Conservation (phyloP, 2,329 filamentous ascomycete species). For the Rachicladosporium sp. region DNA sequence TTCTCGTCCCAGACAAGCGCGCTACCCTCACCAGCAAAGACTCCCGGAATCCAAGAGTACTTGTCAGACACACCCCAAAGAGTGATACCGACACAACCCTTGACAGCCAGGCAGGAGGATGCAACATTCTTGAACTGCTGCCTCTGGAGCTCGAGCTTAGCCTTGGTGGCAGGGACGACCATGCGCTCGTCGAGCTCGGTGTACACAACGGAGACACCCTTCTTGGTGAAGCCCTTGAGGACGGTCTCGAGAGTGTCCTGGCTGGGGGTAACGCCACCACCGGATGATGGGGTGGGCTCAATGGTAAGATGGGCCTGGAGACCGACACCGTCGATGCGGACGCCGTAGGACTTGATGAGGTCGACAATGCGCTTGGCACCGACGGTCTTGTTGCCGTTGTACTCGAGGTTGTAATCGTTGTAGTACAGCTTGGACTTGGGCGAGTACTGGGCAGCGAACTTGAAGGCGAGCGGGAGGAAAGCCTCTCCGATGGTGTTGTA, state of each 20-base stretch:
- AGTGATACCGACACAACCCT: conserved; percentile 28
- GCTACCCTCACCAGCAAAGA: conserved; percentile 26
- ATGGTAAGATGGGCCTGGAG: conserved; percentile 42
- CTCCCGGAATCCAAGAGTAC: conserved; percentile 28
- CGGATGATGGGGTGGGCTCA: conserved; percentile 23
- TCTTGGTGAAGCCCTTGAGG: conserved; percentile 39
- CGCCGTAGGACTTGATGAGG: conserved; percentile 14
- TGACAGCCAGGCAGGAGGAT: conserved; percentile 24
- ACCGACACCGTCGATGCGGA: conserved; percentile 30
- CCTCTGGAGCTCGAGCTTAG: conserved; percentile 29
- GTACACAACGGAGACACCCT: conserved; percentile 46
- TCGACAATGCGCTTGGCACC: conserved; percentile 16
- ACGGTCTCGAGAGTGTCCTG: conserved; percentile 27
- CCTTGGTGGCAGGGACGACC: conserved; percentile 16
- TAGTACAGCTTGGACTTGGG: conserved; percentile 17
- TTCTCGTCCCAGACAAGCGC: conserved; percentile 19
- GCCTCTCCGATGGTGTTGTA: conserved; percentile 18
- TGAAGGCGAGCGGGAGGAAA: conserved; percentile 18
- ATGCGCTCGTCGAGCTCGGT: conserved; percentile 52
- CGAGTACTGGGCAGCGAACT: conserved; percentile 11
- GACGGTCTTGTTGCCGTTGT: conserved; percentile 12
- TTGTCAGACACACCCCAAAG: conserved; percentile 41
- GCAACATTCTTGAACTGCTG: conserved; percentile 32
- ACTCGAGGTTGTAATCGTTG: conserved; percentile 22
- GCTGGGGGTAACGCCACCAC: conserved; percentile 4